Base-by-base conservation (phyloP, 2,329 filamentous ascomycete genomes). In the Exophiala dermatitidis region DNA sequence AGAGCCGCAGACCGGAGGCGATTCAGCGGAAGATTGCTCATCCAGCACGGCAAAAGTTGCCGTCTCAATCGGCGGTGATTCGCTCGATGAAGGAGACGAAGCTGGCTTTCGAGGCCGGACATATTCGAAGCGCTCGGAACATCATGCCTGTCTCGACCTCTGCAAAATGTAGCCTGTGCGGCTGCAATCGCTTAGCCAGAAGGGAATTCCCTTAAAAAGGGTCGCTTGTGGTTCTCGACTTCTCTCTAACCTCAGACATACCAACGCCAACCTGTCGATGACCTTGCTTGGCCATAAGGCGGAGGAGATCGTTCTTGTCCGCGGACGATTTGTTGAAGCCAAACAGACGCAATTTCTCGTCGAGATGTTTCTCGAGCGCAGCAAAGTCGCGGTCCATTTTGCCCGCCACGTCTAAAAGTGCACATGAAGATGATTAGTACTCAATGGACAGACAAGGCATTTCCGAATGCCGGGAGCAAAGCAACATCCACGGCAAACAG, bases 331-430 rank as follows among this genome's bases (percentile, higher is more conserved):
- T 59, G 47, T 66, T 69, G 50, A 69, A 67, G 46, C 72, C 72
- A 55, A 74, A 74, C 30, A 68, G 66, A 8, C 66, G 64, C 44
- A 75, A 62, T 49, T 74, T 67, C 33, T 67, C 62, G 33, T 70
- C 67, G 32, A 75, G 66, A 12, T 65, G 61, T 52, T 71, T 66
- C 56, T 74, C 67, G 32, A 73, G 60, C n/a, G 69, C 65, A 8
- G 63, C 29, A 40, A 68, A 60, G 36, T 66, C 59, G 38, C 64
- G 59, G 54, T 74, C 72, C 67, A 75, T 71, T 7, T 65, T 62
- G 50, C 69, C 67, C 43, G 63, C 65, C 43, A 72, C 69, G 59
- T 72, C 72, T 74, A 52, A 12, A 46, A 54, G 48, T 44, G 53
- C 10, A 43, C 5, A 44, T 40, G 19, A 36, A 30, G 19, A 19